Base-by-base conservation (phyloP, 169 alveolate genomes). In the Babesia sp. region DNA sequence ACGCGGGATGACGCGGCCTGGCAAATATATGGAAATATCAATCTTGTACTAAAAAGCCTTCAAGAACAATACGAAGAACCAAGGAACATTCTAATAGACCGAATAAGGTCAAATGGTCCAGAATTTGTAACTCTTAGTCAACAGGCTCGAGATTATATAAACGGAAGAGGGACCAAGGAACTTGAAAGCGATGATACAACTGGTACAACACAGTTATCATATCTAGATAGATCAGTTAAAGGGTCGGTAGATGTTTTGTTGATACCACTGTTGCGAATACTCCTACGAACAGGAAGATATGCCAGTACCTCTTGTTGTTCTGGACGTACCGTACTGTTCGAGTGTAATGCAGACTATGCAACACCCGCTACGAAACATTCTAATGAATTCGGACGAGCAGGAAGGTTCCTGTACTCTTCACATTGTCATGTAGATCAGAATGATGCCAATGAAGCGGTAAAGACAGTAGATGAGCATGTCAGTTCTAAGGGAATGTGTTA, bases 241-340 rank as follows among this genome's bases (percentile, higher is more conserved):
- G 84, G 80, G 46, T 72, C 89, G n/a, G 80, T 89, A 14, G 93
- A 89, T 42, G 61, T 89, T 29, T 6, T 89, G n/a, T 39, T 80
- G 33, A 39, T 63, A 18, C 93, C 93, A 11, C 57, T 85, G 33
- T 41, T 89, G 36, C 50, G 83, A 29, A 56, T 74, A 39, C 57
- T 89, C n/a, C 53, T 81, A 18, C 66, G 59, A 24, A 68, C 85
- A 22, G 89, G 84, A 14, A 46, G 60, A 26, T 89, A 70, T 54
- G 85, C 70, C 34, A 89, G 90, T 29, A 77, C 90, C 18, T 89
- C 93, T 2, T 84, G 90, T 28, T 89, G 93, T 53, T 89, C 93
- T 8, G 93, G 93, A 20, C 69, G 93, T 51, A 58, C 72, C 0
- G 78, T 82, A 12, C 54, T 85, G 34, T 84, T 89, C 70, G 82